Conservation (phyloP, 2,329 filamentous ascomycete species). For the Parastagonospora nodorum region DNA sequence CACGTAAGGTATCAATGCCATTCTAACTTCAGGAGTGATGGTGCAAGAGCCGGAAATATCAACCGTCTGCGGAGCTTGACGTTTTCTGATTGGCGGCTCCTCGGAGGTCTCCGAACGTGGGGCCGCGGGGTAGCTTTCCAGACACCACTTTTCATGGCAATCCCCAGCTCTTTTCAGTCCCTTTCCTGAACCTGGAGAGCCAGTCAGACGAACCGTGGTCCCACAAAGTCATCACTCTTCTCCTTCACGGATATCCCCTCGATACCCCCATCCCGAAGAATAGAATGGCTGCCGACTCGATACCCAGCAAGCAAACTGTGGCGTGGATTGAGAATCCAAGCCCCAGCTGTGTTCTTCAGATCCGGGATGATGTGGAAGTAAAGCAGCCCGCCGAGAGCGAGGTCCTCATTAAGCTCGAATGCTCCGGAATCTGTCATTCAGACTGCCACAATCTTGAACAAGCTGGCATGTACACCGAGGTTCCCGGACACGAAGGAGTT, state of each 20-base stretch:
- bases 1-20: no score
- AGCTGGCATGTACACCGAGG: conserved; percentile 51
- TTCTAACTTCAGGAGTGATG: no score
- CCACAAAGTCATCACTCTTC: not conserved
- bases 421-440: conserved; percentile 55
- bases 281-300: conserved; percentile 7
- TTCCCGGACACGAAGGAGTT: conserved; percentile 55
- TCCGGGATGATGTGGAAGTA: conserved; percentile 43
- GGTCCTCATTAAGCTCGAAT: conserved; percentile 55
- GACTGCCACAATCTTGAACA: conserved; percentile 54
- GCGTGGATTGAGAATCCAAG: conserved; percentile 46
- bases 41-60: not conserved
- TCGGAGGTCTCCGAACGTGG: conserved; percentile 2
- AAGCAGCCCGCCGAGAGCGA: conserved; percentile 47
- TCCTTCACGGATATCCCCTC: not conserved
- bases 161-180: not conserved
- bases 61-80: not conserved
- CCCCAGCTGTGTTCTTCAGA: conserved; percentile 41
- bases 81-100: not conserved
- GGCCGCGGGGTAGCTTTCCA: conserved; percentile 1
- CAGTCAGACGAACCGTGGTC: not conserved
- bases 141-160: not conserved
- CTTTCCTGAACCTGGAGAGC: not conserved
- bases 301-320: conserved; percentile 41
- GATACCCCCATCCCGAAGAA: not conserved